phyloP scores from a whole-genome alignment of 1,284 basidiomycete genomes.

The Papiliotrema nemorosa region DNA sequence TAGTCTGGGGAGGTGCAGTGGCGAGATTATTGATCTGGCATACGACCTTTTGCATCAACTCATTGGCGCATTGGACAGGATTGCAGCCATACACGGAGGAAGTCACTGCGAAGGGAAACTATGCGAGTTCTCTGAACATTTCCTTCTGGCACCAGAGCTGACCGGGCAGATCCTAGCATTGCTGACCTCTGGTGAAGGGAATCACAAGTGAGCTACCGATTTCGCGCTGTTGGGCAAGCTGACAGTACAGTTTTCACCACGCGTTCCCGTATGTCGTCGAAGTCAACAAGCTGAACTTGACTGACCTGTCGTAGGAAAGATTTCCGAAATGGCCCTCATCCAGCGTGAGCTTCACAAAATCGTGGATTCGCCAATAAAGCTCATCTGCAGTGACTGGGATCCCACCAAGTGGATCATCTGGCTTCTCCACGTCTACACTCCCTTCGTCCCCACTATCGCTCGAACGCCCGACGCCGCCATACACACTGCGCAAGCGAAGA shows the following conservation, averaged over 20 bases:
- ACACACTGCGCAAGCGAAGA: conserved; percentile 56
- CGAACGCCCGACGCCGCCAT: conserved; percentile 62
- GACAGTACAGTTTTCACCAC: conserved; percentile 55
- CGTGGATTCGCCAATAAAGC: background rate
- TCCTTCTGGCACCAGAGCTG: background rate
- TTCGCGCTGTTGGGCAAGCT: background rate
- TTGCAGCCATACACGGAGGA: conserved; percentile 73
- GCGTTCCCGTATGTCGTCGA: conserved; percentile 62
- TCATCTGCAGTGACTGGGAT: conserved; percentile 64
- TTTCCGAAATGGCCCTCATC: conserved; percentile 52
- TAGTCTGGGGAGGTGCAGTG: conserved; percentile 65
- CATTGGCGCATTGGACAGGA: conserved; percentile 74
- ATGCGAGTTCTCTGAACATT: conserved; percentile 17
- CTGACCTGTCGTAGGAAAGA: conserved; percentile 22
- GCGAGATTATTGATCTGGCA: conserved; percentile 61
- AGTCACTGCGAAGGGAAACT: conserved; percentile 68
- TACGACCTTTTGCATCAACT: conserved; percentile 74
- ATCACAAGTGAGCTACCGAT: conserved; percentile 65
- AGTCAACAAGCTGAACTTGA: background rate
- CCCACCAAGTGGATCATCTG: conserved; percentile 76
- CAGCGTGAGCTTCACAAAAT: conserved; percentile 17
- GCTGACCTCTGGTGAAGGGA: conserved; percentile 71
- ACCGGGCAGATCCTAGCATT: conserved; percentile 60
- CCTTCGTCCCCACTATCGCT: conserved; percentile 53
- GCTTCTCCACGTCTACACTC: conserved; percentile 56